Base-by-base conservation (phyloP, 164 flowering plant species). In the Platanus orientalis region DNA sequence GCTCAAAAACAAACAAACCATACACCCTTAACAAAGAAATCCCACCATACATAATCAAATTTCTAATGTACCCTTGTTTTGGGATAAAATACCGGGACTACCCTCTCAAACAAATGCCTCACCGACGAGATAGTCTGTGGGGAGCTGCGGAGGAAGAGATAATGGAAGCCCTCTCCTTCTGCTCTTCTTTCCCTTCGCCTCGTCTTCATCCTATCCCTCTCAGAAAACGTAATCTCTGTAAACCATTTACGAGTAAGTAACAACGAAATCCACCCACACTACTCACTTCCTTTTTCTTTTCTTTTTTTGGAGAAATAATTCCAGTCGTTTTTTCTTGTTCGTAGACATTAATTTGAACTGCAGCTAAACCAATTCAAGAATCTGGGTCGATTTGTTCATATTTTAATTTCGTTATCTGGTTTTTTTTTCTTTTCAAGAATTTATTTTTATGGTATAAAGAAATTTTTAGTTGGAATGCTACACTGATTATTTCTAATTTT, bases 91-190 rank as follows among this genome's bases (percentile, higher is more conserved):
- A n/a, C n/a, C n/a, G n/a, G n/a, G n/a, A n/a, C n/a, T n/a, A 36
- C 36, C 4, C 42, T 36, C 42, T 7, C 13, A 14, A 36, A 36
- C 10, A 36, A 36, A 3, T 36, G 4, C 42, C 13, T 36, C 42
- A 1, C 12, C 42, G 12, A 32, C 12, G 42, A 14, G 42, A 7
- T 10, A 36, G 42, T 10, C 42, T 36, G 42, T 7, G 13, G 42
- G 42, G 42, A 36, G 42, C 13, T 14, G 42, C 10, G 7, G 42
- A 36, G 42, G 42, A 36, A 36, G 42, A 36, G 42, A 48, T 61
- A 71, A 66, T 70, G 65, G 83, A 78, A 47, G 26, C 60, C 26
- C 42, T 64, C n/a, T 23, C 57, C 57, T 16, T 58, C 42, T 36
- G 50, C 30, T 64, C 67, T 62, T 65, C 54, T 55, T 61, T 68